Evolutionary conservation across 164 flowering plant genomes (phyloP).

Genomic region (Nymphaea colorata): DNA sequence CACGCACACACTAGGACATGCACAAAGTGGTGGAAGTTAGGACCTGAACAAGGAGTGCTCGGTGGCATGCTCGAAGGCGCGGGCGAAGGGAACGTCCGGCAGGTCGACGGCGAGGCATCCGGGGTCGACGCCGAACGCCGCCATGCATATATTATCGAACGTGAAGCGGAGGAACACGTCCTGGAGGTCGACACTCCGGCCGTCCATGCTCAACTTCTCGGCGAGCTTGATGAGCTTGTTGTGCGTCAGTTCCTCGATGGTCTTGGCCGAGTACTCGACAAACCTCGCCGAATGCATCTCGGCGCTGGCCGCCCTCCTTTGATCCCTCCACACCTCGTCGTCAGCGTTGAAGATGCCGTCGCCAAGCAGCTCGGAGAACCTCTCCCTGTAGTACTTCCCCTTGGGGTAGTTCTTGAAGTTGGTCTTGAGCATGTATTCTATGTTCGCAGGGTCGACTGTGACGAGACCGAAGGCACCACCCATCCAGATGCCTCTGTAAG

Average conservation of each 20-base stretch:
- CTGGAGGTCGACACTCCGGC: conserved; percentile 37
- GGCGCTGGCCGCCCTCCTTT: conserved; percentile 32
- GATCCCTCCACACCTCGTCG: conserved; percentile 46
- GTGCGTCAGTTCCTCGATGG: conserved; percentile 32
- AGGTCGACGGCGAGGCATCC: conserved; percentile 32
- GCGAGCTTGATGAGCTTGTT: conserved; percentile 30
- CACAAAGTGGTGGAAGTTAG: too few species aligned
- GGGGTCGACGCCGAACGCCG: conserved; percentile 56
- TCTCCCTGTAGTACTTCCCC: conserved; percentile 45
- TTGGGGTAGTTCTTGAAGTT: conserved; percentile 70
- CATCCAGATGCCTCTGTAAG: conserved; percentile 37
- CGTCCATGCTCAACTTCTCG: conserved; percentile 15
- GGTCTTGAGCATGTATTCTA: conserved; percentile 71
- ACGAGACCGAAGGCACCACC: conserved; percentile 32
- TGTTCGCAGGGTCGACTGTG: conserved; percentile 43
- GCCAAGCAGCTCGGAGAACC: conserved; percentile 56
- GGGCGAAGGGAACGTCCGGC: conserved; percentile 46
- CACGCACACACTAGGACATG: too few species aligned
- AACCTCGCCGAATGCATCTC: conserved; percentile 54
- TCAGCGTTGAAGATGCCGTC: conserved; percentile 76
- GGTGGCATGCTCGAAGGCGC: conserved; percentile 64
- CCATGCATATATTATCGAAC: conserved; percentile 55
- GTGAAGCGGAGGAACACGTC: conserved; percentile 53
- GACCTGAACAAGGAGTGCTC: conserved; percentile 20
- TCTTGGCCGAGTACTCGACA: conserved; percentile 23